Conservation (phyloP, 2,329 filamentous ascomycete species). For the Mycosphaerelloides madeirae region DNA sequence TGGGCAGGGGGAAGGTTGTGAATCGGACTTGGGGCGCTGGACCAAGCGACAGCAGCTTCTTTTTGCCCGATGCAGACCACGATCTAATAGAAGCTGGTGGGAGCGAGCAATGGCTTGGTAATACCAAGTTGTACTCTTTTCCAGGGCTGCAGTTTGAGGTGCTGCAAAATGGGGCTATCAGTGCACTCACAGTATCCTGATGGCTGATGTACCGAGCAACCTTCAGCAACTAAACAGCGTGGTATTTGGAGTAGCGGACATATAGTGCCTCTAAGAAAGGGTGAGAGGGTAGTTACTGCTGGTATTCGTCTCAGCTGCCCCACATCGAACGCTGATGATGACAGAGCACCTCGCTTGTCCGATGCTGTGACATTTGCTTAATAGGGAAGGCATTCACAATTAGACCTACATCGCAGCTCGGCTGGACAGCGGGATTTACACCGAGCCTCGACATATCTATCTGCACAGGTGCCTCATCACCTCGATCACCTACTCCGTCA, state of each 20-base stretch:
- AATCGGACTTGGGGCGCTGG: constrained; percentile 34
- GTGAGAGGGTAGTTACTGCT: not conserved
- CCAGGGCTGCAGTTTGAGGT: constrained; percentile 95
- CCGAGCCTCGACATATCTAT: too few species aligned
- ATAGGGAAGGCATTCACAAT: too few species aligned
- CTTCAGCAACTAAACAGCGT: too few species aligned
- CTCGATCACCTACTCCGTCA: too few species aligned
- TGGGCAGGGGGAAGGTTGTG: constrained; percentile 36
- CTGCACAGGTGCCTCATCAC: too few species aligned
- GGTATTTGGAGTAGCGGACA: too few species aligned
- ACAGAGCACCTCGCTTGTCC: not conserved
- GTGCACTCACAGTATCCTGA: constrained; percentile 62
- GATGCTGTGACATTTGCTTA: too few species aligned
- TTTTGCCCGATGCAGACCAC: constrained; percentile 31
- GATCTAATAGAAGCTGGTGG: constrained; percentile 41
- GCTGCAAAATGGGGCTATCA: constrained; percentile 83
- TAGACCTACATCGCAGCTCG: too few species aligned
- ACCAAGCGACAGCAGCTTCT: constrained; percentile 31
- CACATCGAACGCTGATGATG: not conserved
- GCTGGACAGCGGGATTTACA: too few species aligned
- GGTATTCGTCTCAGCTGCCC: not conserved
- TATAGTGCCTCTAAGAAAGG: not conserved
- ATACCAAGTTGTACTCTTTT: constrained; percentile 87
- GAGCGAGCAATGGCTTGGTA: constrained; percentile 55
- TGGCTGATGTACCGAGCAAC: not conserved